phyloP scores from a whole-genome alignment of 2,329 filamentous ascomycete genomes.

The Neophaeococcomyces mojaviensis region DNA sequence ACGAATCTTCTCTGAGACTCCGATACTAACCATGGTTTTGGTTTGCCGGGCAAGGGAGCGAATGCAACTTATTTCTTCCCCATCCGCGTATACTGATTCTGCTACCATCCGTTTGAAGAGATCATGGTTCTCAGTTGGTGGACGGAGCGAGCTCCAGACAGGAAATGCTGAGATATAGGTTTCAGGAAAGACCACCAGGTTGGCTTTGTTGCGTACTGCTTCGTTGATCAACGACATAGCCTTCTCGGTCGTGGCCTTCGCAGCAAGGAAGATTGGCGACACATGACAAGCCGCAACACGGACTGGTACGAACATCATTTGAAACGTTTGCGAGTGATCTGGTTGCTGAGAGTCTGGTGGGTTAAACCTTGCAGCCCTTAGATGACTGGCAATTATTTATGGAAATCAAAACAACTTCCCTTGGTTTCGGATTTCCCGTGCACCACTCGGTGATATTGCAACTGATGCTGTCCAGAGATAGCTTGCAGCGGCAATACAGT shows the following conservation, averaged over 20 bases:
- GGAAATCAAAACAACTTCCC: too few species aligned
- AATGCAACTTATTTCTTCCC: slow-evolving; percentile 39
- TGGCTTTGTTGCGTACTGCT: slow-evolving; percentile 38
- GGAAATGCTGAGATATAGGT: slow-evolving; percentile 49
- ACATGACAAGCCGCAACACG: slow-evolving; percentile 27
- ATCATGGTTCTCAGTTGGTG: slow-evolving; percentile 45
- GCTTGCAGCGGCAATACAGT: too few species aligned
- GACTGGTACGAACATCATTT: too few species aligned
- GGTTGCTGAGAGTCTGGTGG: too few species aligned
- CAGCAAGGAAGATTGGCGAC: slow-evolving; percentile 42
- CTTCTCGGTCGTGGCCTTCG: slow-evolving; percentile 41
- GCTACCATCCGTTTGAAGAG: slow-evolving; percentile 42
- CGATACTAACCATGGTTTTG: slow-evolving; percentile 40
- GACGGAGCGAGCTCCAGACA: slow-evolving; percentile 41
- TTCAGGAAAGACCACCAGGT: slow-evolving; percentile 49
- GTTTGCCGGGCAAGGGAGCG: slow-evolving; percentile 32
- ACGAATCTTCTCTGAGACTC: slow-evolving; percentile 43
- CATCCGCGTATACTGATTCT: slow-evolving; percentile 40
- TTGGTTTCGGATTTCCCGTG: too few species aligned
- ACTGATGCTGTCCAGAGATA: too few species aligned
- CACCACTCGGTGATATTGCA: too few species aligned
- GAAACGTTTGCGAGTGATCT: too few species aligned
- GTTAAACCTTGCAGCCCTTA: too few species aligned
- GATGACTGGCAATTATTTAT: too few species aligned
- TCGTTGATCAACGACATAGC: slow-evolving; percentile 39